Conservation (phyloP, 768 basidiomycete species). For the Chalciporus piperatus region DNA sequence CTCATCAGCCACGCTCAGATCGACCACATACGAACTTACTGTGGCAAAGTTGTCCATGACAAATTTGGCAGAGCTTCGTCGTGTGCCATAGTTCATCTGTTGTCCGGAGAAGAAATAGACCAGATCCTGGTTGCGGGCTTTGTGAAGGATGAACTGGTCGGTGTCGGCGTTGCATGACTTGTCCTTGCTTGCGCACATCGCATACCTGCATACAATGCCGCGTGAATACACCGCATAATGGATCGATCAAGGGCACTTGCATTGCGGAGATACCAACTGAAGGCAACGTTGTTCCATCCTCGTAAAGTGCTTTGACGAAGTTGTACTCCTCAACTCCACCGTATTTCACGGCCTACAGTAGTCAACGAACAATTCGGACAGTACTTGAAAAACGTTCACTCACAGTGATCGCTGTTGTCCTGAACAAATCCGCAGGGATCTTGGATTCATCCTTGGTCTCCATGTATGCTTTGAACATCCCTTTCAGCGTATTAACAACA, state of each 20-base stretch:
- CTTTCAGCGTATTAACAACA: conserved; percentile 68
- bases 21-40: conserved; percentile 37
- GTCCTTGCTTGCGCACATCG: conserved; percentile 61
- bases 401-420: conserved; percentile 52
- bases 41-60: conserved; percentile 67
- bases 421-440: conserved; percentile 79
- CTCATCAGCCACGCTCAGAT: not conserved
- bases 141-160: conserved; percentile 54
- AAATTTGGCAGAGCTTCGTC: conserved; percentile 54
- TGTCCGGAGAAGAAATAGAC: conserved; percentile 63
- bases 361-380: not conserved
- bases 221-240: not conserved
- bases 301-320: conserved; percentile 63
- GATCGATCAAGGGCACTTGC: conserved; percentile 35
- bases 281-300: conserved; percentile 71
- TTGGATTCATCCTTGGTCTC: conserved; percentile 69
- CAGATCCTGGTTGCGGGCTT: conserved; percentile 60
- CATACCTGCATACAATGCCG: conserved; percentile 42
- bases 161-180: conserved; percentile 57
- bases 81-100: conserved; percentile 50
- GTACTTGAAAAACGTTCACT: conserved; percentile 14
- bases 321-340: conserved; percentile 77
- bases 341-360: conserved; percentile 59
- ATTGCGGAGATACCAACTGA: conserved; percentile 64
- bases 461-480: conserved; percentile 69